Percentiles rank a stretch among this genome's conserved stretches.
These are phyloP conservation scores for Peronosclerospora sorghi DNA, from an alignment of 352 stramenopile genomes.

Conservation along the genomic window DNA sequence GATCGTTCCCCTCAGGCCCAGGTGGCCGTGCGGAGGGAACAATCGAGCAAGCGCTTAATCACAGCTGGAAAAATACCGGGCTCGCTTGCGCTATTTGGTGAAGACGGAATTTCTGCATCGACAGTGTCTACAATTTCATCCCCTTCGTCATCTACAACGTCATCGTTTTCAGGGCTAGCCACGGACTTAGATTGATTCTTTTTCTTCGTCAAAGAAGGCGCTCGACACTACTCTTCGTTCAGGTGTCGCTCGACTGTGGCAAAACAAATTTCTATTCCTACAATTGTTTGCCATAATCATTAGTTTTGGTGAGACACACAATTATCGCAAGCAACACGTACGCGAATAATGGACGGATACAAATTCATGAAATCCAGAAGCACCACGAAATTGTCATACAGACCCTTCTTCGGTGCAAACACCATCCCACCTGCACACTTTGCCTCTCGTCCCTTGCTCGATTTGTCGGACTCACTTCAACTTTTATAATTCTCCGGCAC, in stretches of 20 bases:
- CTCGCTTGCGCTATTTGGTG: slow-evolving; percentile 55
- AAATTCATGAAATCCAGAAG: slow-evolving; percentile 99
- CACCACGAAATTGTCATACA: slow-evolving; percentile 99
- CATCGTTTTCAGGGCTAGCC: slow-evolving; percentile 44
- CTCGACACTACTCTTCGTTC: slow-evolving; percentile 33
- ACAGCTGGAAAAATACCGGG: slow-evolving; percentile 92
- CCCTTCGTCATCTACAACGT: slow-evolving; percentile 64
- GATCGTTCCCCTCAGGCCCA: no score
- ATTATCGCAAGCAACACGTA: slow-evolving; percentile 15
- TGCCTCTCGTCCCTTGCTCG: slow-evolving; percentile 56
- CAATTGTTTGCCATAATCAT: slow-evolving; percentile 3
- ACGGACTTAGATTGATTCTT: slow-evolving; percentile 47
- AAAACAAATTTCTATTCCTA: slow-evolving; percentile 99
- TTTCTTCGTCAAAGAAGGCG: slow-evolving; percentile 27
- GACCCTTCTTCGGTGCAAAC: slow-evolving; percentile 97
- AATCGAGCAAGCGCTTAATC: slow-evolving; percentile 96
- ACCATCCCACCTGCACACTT: slow-evolving; percentile 99
- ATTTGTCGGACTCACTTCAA: slow-evolving; percentile 53
- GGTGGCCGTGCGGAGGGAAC: no score
- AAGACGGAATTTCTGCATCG: slow-evolving; percentile 82
- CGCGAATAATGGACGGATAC: slow-evolving; percentile 98
- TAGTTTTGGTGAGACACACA: slow-evolving; percentile 1
- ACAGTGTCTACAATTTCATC: slow-evolving; percentile 56
- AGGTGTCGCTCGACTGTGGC: slow-evolving; percentile 93
- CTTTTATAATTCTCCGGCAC: slow-evolving; percentile 91